Base-by-base conservation (phyloP, 805 yeast genomes). In the Blastobotrys muscicola region DNA sequence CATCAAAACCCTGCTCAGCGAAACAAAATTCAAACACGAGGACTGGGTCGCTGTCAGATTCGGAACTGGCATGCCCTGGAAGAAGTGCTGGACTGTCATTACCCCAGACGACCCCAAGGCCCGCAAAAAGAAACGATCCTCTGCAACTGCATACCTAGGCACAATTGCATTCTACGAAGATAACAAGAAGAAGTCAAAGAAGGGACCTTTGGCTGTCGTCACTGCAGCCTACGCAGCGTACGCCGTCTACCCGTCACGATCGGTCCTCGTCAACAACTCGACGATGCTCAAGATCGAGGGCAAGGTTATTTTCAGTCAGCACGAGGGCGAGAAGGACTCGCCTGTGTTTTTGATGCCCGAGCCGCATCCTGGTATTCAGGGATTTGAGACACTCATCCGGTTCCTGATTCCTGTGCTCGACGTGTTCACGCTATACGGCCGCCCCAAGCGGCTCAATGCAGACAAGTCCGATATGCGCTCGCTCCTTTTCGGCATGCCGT, bases 41-140 rank as follows among this genome's bases (percentile, higher is more conserved):
- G 96, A 89, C 56, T 90, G 96, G 97, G 87, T 83, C 36, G 75
- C 87, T 59, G 94, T 92, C 12, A 72, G 97, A 51, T 92, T 90
- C 62, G 97, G 98, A 13, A 76, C 92, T 8, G 98, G 98, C 16
- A 85, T 86, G 94, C 95, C 97, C 1, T 92, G 97, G 97, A 84
- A 81, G 58, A 74, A 94, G 46, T 90, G 96, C 58, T 92, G 76
- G 67, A 90, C 95, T 2, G 95, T 89, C 8, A 75, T 90, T 45
- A 89, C 51, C 67, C 87, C 54, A 50, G 67, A 33, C 57, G 55
- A 78, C 61, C 50, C 64, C 61, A 49, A 65, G 61, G 64, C 55
- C 50, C 71, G 61, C 52, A 69, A 50, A 47, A 60, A 62, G 46
- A 62, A 62, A 39, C 54, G 59, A 35, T 69, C 74, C 7, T 50